Evolutionary conservation across 352 stramenopile species (phyloP).

Genomic region (Phytopythium cucurbitacearum): DNA sequence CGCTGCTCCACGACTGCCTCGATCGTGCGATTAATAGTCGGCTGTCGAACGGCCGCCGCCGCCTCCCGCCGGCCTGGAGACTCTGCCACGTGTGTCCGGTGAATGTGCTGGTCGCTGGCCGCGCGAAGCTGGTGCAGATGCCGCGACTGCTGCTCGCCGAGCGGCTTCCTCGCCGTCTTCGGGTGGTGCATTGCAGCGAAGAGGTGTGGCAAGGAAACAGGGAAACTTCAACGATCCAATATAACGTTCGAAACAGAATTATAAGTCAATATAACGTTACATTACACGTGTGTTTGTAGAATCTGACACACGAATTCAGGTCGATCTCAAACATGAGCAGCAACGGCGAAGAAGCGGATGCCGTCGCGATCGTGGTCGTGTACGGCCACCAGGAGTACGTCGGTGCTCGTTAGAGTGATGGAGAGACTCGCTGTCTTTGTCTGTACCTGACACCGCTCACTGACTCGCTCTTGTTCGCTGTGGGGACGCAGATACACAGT

Average conservation of each 20-base stretch:
- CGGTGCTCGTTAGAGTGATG: not conserved
- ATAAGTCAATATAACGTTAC: not conserved
- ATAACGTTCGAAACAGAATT: not conserved
- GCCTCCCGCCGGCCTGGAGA: not conserved
- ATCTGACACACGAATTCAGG: too few species aligned
- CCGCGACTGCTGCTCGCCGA: conserved; percentile 46
- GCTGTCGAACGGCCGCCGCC: not conserved
- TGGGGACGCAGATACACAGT: conserved; percentile 3
- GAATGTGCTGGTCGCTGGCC: conserved; percentile 27
- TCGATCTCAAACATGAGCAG: not conserved
- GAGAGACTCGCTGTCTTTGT: not conserved
- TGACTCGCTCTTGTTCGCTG: not conserved
- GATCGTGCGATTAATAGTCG: conserved; percentile 20
- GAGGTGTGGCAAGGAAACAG: not conserved
- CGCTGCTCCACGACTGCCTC: conserved; percentile 19
- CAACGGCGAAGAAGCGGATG: conserved; percentile 9
- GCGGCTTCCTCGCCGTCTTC: conserved; percentile 10
- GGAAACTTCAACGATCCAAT: conserved; percentile 1
- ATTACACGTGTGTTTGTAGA: too few species aligned
- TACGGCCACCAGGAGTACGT: conserved; percentile 58
- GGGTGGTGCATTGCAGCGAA: conserved; percentile 15
- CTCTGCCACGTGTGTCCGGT: conserved; percentile 22
- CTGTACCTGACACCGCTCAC: not conserved
- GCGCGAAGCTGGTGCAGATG: conserved; percentile 41
- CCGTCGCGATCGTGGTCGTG: conserved; percentile 44